Percentiles rank a stretch among this genome's conserved stretches.
Conservation (phyloP, 2,329 filamentous ascomycete genomes). For the Hortaea sp. region DNA sequence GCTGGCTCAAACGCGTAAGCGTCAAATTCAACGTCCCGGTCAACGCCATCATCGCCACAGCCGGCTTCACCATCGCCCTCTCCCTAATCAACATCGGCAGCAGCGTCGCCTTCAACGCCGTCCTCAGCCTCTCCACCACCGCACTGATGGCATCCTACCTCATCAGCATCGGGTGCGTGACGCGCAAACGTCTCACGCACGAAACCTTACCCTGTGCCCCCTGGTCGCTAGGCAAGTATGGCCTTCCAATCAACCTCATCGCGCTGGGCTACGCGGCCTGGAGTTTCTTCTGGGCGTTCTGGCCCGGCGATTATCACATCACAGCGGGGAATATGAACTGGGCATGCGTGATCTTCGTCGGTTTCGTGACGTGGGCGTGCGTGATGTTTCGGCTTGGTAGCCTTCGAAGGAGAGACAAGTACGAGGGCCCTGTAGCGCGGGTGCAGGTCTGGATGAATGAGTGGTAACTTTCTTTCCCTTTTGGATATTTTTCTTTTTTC, state of each 20-base stretch:
- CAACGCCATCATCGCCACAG: slow-evolving; percentile 22
- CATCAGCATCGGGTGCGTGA: slow-evolving; percentile 27
- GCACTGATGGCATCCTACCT: slow-evolving; percentile 35
- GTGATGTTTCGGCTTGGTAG: slow-evolving; percentile 6
- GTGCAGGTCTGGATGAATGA: slow-evolving; percentile 2
- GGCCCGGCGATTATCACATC: slow-evolving; percentile 31
- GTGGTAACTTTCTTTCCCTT: neutral
- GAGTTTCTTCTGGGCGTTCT: slow-evolving; percentile 30
- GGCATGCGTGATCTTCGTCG: slow-evolving; percentile 36
- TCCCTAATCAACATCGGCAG: slow-evolving; percentile 26
- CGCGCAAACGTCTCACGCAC: slow-evolving; percentile 25
- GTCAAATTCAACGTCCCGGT: slow-evolving; percentile 13
- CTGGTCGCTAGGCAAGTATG: slow-evolving; percentile 25
- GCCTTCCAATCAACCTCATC: slow-evolving; percentile 28
- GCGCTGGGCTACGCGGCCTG: slow-evolving; percentile 26
- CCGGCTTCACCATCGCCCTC: slow-evolving; percentile 15
- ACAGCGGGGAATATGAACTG: slow-evolving; percentile 39
- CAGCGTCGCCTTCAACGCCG: slow-evolving; percentile 32
- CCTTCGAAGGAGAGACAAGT: neutral
- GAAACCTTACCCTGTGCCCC: neutral
- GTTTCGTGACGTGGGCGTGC: slow-evolving; percentile 8
- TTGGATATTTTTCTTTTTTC: too few relatives aligned
- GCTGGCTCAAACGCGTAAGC: slow-evolving; percentile 24
- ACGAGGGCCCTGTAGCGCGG: slow-evolving; percentile 10
- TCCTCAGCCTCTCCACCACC: slow-evolving; percentile 31